Evolutionary conservation across 2,329 filamentous ascomycete species (phyloP).

Genomic region (Samsoniella hepiali): DNA sequence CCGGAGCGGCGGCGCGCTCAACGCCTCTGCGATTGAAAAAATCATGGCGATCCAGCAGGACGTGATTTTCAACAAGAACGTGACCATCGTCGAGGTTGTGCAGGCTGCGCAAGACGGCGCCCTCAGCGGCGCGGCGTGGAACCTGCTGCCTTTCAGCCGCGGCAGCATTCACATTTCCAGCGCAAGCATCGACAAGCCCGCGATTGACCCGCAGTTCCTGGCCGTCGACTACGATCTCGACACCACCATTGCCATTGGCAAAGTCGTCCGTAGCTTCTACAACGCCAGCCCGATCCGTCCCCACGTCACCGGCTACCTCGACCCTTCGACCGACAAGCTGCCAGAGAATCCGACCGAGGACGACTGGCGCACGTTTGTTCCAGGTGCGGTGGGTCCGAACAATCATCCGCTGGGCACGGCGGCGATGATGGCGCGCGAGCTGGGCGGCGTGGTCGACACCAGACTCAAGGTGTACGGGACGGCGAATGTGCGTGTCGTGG

Average conservation of each 20-base stretch:
- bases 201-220: constrained; percentile 37
- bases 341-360: constrained; percentile 30
- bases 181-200: constrained; percentile 33
- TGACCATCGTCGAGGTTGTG: constrained; percentile 47
- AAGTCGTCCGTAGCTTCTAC: constrained; percentile 32
- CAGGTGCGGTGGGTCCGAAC: constrained; percentile 18
- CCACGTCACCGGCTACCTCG: constrained; percentile 22
- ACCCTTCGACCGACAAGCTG: constrained; percentile 25
- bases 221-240: constrained; percentile 36
- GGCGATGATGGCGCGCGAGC: constrained; percentile 13
- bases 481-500: constrained; percentile 19
- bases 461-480: constrained; percentile 16
- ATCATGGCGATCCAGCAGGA: constrained; percentile 45
- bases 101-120: constrained; percentile 31
- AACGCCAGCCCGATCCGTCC: constrained; percentile 27
- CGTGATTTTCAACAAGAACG: constrained; percentile 43
- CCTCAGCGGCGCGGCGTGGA: constrained; percentile 38
- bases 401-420: constrained; percentile 3
- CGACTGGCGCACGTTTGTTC: constrained; percentile 28
- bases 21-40: constrained; percentile 33
- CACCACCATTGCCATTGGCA: constrained; percentile 28
- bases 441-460: constrained; percentile 17
- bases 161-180: constrained; percentile 40
- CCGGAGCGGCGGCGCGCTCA: constrained; percentile 27
- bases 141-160: constrained; percentile 37